A percentile compares a stretch with the other conserved stretches of the same genome.
These are phyloP conservation scores for Cladosporium sp. DNA, from an alignment of 2,329 filamentous ascomycete species.

Conservation along the genomic window DNA sequence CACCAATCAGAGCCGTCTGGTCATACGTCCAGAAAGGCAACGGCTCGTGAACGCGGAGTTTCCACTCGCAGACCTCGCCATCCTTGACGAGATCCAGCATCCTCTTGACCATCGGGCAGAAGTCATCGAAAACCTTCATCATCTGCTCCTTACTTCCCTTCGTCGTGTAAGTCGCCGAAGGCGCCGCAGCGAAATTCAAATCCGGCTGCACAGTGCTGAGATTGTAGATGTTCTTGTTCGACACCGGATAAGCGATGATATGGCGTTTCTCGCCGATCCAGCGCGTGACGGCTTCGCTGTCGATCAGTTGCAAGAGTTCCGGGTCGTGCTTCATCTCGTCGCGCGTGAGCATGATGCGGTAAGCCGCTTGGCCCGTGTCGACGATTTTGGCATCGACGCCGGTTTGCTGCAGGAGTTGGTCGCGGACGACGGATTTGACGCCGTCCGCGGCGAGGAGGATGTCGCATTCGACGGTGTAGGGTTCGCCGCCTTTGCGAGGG, in stretches of 20 bases:
- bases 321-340: constrained; percentile 63
- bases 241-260: constrained; percentile 73
- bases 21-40: constrained; percentile 59
- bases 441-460: constrained; percentile 45
- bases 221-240: constrained; percentile 64
- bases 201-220: constrained; percentile 60
- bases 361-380: constrained; percentile 72
- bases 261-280: constrained; percentile 74
- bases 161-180: constrained; percentile 60
- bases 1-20: constrained; percentile 52
- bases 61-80: constrained; percentile 66
- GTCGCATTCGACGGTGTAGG: constrained; percentile 50
- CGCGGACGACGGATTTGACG: constrained; percentile 45
- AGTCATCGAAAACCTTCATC: constrained; percentile 56
- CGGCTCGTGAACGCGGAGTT: constrained; percentile 58
- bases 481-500: constrained; percentile 48
- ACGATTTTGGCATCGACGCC: constrained; percentile 53
- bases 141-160: constrained; percentile 58
- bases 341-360: constrained; percentile 71
- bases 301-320: constrained; percentile 63
- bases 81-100: constrained; percentile 60
- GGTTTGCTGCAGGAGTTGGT: constrained; percentile 52
- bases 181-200: constrained; percentile 54
- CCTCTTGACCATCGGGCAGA: constrained; percentile 57
- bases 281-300: constrained; percentile 63